Evolutionary conservation across 805 yeast species (phyloP).

Genomic region (Candida sanyiensis): DNA sequence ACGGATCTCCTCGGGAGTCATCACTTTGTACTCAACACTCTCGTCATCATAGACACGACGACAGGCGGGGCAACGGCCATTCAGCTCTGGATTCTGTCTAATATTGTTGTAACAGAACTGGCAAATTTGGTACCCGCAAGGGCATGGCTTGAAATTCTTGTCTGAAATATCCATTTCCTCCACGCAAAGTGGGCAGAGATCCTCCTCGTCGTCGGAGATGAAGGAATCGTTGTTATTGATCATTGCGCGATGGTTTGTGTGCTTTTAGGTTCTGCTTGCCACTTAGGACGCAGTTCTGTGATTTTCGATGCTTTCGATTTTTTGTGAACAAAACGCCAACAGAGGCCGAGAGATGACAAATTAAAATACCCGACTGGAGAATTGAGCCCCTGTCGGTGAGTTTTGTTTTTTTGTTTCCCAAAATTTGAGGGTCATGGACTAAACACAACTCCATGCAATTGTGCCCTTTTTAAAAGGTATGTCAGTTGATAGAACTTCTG

Average conservation of each 20-base stretch:
- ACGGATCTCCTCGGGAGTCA: slow-evolving; percentile 80
- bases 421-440: no score
- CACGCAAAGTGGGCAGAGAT: slow-evolving; percentile 85
- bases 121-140: slow-evolving; percentile 97
- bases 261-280: no score
- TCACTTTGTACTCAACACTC: slow-evolving; percentile 76
- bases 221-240: slow-evolving; percentile 43
- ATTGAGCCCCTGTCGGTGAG: no score
- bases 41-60: slow-evolving; percentile 92
- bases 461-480: no score
- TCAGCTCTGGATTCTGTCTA: slow-evolving; percentile 89
- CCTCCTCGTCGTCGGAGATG: slow-evolving; percentile 77
- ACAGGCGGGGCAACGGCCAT: slow-evolving; percentile 97
- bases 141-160: slow-evolving; percentile 97
- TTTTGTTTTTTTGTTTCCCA: no score
- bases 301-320: no score
- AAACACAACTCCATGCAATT: no score
- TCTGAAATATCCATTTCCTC: slow-evolving; percentile 98
- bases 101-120: slow-evolving; percentile 97
- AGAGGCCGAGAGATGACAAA: no score
- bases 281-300: no score
- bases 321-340: no score
- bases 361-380: no score
- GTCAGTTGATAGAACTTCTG: no score
- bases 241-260: slow-evolving; percentile 15